A percentile compares a stretch with the other conserved stretches of the same genome.
Evolutionary conservation across 2,329 filamentous ascomycete species (phyloP).

Genomic region (Neopestalotiopsis rosae): DNA sequence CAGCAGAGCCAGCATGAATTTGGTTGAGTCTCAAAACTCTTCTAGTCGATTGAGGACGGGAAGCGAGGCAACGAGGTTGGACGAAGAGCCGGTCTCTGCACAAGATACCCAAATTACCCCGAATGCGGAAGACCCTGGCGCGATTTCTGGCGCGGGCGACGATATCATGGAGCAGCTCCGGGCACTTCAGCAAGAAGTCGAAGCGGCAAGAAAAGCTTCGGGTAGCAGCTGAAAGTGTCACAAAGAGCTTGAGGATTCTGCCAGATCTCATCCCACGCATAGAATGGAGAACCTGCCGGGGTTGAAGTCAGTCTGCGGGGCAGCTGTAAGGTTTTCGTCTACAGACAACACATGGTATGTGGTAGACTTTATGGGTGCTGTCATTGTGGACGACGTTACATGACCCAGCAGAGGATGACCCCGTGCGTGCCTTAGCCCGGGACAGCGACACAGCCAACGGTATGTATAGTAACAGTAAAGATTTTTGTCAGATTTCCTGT

Average conservation of each 20-base stretch:
- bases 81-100: neutral
- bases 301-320: too few species aligned
- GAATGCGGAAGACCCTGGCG: neutral
- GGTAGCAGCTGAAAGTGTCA: slow-evolving; percentile 1
- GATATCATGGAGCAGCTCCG: slow-evolving; percentile 13
- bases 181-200: slow-evolving; percentile 11
- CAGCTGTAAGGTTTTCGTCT: too few species aligned
- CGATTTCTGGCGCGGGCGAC: neutral
- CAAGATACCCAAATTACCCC: neutral
- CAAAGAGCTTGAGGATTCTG: neutral
- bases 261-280: too few species aligned
- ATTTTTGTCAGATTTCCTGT: too few species aligned
- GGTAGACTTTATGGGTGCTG: too few species aligned
- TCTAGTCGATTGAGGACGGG: neutral
- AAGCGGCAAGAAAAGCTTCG: slow-evolving; percentile 7
- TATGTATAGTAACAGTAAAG: too few species aligned
- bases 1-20: slow-evolving; percentile 39
- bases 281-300: too few species aligned
- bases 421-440: too few species aligned
- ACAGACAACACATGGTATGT: too few species aligned
- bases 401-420: too few species aligned
- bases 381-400: too few species aligned
- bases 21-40: neutral
- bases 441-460: too few species aligned
- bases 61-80: neutral